phyloP scores from a whole-genome alignment of 805 yeast genomes.

The Candida corydali region DNA sequence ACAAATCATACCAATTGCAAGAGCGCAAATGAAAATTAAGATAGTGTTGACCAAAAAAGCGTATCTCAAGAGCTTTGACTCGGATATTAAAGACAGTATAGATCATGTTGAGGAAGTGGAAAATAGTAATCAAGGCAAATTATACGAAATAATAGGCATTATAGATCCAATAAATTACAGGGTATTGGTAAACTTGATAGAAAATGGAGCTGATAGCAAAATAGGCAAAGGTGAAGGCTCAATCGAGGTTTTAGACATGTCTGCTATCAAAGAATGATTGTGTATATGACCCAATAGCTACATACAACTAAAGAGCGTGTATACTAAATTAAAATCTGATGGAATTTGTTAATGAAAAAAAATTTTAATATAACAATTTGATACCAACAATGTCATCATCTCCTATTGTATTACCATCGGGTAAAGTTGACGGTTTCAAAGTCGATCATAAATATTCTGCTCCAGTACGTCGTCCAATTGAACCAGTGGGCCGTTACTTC shows the following conservation, averaged over 20 bases:
- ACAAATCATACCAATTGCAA: conserved; percentile 86
- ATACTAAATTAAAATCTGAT: conserved; percentile 2
- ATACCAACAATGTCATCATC: conserved; percentile 22
- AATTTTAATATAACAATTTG: background rate
- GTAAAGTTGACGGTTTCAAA: conserved; percentile 45
- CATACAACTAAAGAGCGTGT: background rate
- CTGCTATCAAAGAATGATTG: conserved; percentile 65
- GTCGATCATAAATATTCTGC: conserved; percentile 49
- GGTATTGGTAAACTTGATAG: conserved; percentile 53
- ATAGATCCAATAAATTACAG: conserved; percentile 86
- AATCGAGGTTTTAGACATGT: conserved; percentile 84
- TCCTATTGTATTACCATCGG: conserved; percentile 43
- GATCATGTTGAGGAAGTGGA: conserved; percentile 37
- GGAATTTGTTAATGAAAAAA: background rate
- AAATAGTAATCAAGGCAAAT: conserved; percentile 47
- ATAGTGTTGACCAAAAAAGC: conserved; percentile 55
- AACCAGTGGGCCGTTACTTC: conserved; percentile 95
- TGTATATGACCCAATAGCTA: background rate
- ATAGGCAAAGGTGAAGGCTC: conserved; percentile 54
- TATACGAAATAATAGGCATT: conserved; percentile 48
- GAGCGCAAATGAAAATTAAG: conserved; percentile 89
- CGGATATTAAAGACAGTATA: conserved; percentile 30
- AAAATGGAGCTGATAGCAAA: conserved; percentile 43
- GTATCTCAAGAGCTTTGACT: conserved; percentile 35
- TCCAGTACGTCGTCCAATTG: conserved; percentile 75